phyloP scores from a whole-genome alignment of 768 basidiomycete genomes.

The Pisolithus marmoratus region DNA sequence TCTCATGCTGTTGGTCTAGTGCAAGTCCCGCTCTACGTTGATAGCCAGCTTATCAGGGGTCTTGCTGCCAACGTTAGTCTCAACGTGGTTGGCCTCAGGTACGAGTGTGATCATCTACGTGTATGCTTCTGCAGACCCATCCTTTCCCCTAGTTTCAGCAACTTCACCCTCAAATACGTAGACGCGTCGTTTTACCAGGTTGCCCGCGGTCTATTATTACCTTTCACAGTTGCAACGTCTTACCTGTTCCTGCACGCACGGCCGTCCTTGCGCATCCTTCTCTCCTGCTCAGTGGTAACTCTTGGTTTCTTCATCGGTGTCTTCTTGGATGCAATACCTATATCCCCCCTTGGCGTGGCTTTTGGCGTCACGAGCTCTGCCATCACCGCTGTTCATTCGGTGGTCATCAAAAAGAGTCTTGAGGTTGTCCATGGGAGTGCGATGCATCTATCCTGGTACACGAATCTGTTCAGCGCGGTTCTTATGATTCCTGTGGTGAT shows the following conservation, averaged over 20 bases:
- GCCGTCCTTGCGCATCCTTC: slow-evolving; percentile 69
- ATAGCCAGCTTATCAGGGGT: slow-evolving; percentile 60
- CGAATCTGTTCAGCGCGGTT: slow-evolving; percentile 74
- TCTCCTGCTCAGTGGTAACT: slow-evolving; percentile 78
- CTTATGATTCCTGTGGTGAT: slow-evolving; percentile 69
- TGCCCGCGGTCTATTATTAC: slow-evolving; percentile 88
- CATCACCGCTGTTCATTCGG: slow-evolving; percentile 88
- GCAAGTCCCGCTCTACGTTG: slow-evolving; percentile 60
- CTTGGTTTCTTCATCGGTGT: slow-evolving; percentile 89
- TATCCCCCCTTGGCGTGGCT: slow-evolving; percentile 58
- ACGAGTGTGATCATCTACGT: slow-evolving; percentile 5
- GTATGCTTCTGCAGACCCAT: not conserved
- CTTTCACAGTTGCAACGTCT: slow-evolving; percentile 89
- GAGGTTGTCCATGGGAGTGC: slow-evolving; percentile 78
- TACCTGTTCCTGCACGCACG: slow-evolving; percentile 69
- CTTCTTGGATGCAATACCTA: slow-evolving; percentile 62
- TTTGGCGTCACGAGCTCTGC: slow-evolving; percentile 83
- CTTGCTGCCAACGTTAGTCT: slow-evolving; percentile 69
- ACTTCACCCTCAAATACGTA: slow-evolving; percentile 89
- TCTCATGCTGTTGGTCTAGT: slow-evolving; percentile 59
- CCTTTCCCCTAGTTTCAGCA: slow-evolving; percentile 63
- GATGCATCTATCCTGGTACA: slow-evolving; percentile 86
- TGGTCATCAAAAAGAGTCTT: slow-evolving; percentile 88
- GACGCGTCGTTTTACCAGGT: slow-evolving; percentile 96
- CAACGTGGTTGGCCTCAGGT: slow-evolving; percentile 84